Base-by-base conservation (phyloP, 805 yeast genomes). In the Lipomyces mesembrius region DNA sequence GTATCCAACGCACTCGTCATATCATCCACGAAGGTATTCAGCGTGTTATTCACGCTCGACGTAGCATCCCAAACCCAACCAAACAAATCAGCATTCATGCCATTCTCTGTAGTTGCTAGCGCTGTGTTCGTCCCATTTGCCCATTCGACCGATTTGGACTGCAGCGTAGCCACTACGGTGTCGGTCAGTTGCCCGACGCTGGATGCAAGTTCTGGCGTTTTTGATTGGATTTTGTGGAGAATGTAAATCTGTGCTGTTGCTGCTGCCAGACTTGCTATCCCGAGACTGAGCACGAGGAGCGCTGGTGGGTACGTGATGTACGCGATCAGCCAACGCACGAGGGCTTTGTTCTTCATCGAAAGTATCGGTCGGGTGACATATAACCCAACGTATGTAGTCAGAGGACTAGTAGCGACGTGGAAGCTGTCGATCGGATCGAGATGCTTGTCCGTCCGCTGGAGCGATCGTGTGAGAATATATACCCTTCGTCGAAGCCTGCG, bases 51-150 rank as follows among this genome's bases (percentile, higher is more conserved):
- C 1, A 92, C 77, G 0, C 88, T 75, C 0, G 75, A 72, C 0
- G 95, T 84, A 0, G 92, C 83, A 0, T 81, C 79, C 61, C 82
- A 81, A 0, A 91, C 82, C 85, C 90, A 85, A 0, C 90, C 90
- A 68, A 93, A 85, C 17, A 92, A 69, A 49, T 87, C 84, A 2
- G 82, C 78, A 76, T 95, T 95, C 39, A 92, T 77, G 2, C 75
- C 75, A 1, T 70, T 69, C 74, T 90, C 87, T 53, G 87, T 83
- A 0, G 69, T 61, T 5, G 76, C 71, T 27, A 93, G 78, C 65
- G 85, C 85, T 0, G 62, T 65, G 73, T 92, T 92, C 0, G 92
- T 86, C 14, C 81, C 78, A 46, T 77, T 75, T 0, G 84, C 77
- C 94, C 94, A 89, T 2, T 71, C 27, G 25, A 51, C 25, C 2